These are phyloP conservation scores for Candida boidinii DNA, from an alignment of 805 yeast species.

Conservation along the genomic window DNA sequence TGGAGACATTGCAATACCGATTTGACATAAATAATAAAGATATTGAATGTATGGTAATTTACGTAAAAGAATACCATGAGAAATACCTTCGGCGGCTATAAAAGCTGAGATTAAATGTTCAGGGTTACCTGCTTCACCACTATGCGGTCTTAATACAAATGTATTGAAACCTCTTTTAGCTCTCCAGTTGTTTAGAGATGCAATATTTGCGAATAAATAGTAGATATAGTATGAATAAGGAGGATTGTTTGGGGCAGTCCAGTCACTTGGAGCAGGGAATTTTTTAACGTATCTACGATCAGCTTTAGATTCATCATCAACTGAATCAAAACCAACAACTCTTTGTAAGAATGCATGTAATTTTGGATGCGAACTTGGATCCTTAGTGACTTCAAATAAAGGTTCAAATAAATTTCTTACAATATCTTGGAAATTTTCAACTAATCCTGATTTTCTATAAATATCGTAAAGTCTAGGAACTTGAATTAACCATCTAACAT, in stretches of 20 bases:
- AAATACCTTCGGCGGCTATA: constrained; percentile 82
- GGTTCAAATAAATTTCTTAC: constrained; percentile 78
- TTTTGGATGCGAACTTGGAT: constrained; percentile 88
- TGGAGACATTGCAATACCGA: constrained; percentile 98
- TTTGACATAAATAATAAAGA: constrained; percentile 85
- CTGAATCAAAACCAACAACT: constrained; percentile 96
- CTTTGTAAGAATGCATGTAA: constrained; percentile 81
- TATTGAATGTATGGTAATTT: constrained; percentile 94
- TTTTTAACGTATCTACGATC: constrained; percentile 78
- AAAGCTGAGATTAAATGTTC: constrained; percentile 91
- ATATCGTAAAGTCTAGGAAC: constrained; percentile 90
- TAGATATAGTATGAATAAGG: constrained; percentile 96
- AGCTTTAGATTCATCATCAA: constrained; percentile 92
- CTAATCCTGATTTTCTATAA: constrained; percentile 69
- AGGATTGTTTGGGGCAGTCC: constrained; percentile 78
- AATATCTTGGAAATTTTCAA: constrained; percentile 66
- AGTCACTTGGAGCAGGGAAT: constrained; percentile 76
- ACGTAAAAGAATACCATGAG: constrained; percentile 90
- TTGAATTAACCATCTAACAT: constrained; percentile 95
- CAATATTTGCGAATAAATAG: constrained; percentile 78
- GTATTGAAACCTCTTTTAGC: constrained; percentile 69
- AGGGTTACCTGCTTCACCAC: constrained; percentile 99
- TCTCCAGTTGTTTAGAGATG: constrained; percentile 83
- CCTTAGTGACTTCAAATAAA: constrained; percentile 77
- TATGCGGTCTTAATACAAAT: constrained; percentile 92